phyloP scores from a whole-genome alignment of 2,329 filamentous ascomycete species.

The Calonectria pauciramosa region DNA sequence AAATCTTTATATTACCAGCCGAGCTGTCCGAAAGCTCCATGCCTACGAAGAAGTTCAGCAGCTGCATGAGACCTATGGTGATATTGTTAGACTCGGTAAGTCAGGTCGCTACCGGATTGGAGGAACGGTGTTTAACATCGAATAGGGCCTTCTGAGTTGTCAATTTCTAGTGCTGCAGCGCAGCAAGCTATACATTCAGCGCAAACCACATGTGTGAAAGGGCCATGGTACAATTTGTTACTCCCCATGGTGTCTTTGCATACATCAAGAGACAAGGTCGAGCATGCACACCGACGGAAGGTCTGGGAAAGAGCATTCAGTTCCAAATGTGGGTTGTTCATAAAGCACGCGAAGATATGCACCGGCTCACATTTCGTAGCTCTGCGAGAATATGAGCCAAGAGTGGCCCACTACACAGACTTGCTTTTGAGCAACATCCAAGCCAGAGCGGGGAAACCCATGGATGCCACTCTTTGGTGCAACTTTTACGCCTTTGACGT shows the following conservation, averaged over 20 bases:
- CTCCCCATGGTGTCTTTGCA: not conserved
- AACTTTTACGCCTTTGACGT: conserved; percentile 52
- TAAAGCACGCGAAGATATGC: not conserved
- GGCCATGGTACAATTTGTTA: not conserved
- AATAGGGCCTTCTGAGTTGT: conserved; percentile 3
- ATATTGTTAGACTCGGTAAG: conserved; percentile 11
- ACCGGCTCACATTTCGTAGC: not conserved
- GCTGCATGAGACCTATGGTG: conserved; percentile 9
- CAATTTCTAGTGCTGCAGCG: not conserved
- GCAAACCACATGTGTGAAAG: not conserved
- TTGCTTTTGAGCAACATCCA: not conserved
- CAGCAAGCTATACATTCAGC: not conserved
- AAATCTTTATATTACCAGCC: not conserved
- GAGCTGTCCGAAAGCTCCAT: not conserved
- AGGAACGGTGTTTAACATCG: not conserved
- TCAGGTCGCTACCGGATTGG: not conserved
- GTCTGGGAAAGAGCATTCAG: conserved; percentile 7
- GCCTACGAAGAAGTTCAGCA: not conserved
- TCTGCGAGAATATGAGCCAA: conserved; percentile 24
- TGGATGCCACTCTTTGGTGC: conserved; percentile 16
- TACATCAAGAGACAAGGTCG: not conserved
- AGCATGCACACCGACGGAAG: not conserved
- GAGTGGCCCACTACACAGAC: conserved; percentile 17
- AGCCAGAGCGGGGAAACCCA: not conserved
- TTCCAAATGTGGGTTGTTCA: not conserved